These are phyloP conservation scores for Ophiocordyceps robertsii DNA, from an alignment of 2,329 filamentous ascomycete species.

Conservation along the genomic window DNA sequence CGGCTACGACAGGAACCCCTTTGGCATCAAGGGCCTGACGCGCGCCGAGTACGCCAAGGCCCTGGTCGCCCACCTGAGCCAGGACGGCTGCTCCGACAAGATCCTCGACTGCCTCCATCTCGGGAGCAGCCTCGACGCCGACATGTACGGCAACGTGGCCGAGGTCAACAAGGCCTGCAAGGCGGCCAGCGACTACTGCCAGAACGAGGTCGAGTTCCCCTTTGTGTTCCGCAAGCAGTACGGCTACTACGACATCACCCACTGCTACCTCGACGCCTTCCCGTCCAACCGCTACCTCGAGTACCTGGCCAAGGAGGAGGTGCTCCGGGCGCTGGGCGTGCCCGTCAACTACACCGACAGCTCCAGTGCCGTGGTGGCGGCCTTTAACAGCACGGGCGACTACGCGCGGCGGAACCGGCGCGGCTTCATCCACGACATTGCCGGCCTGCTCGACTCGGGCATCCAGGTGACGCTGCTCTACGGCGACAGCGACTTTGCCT, in stretches of 20 bases:
- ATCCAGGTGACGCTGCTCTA: constrained; percentile 62
- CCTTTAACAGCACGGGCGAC: constrained; percentile 49
- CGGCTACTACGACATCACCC: constrained; percentile 46
- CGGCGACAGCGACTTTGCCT: constrained; percentile 46
- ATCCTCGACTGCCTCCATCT: constrained; percentile 32
- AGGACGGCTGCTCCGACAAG: constrained; percentile 38
- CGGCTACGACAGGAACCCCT: constrained; percentile 44
- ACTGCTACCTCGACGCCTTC: constrained; percentile 43
- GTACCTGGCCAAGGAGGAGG: constrained; percentile 44
- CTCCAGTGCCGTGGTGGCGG: constrained; percentile 26
- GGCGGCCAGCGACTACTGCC: constrained; percentile 42
- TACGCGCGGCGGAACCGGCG: constrained; percentile 29
- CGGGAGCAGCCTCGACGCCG: constrained; percentile 32
- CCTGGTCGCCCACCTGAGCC: constrained; percentile 15
- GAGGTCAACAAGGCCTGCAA: constrained; percentile 37
- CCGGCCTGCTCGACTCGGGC: constrained; percentile 44
- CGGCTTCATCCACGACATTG: constrained; percentile 35
- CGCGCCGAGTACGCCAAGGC: constrained; percentile 20
- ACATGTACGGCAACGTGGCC: constrained; percentile 18
- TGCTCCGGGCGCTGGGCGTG: constrained; percentile 47
- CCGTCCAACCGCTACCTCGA: constrained; percentile 31
- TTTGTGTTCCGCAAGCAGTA: neutral
- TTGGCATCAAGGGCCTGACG: constrained; percentile 44
- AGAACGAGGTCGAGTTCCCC: constrained; percentile 26
- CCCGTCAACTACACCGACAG: constrained; percentile 42